Base-by-base conservation (phyloP, 352 stramenopile species). In the Globisporangium middletonii region DNA sequence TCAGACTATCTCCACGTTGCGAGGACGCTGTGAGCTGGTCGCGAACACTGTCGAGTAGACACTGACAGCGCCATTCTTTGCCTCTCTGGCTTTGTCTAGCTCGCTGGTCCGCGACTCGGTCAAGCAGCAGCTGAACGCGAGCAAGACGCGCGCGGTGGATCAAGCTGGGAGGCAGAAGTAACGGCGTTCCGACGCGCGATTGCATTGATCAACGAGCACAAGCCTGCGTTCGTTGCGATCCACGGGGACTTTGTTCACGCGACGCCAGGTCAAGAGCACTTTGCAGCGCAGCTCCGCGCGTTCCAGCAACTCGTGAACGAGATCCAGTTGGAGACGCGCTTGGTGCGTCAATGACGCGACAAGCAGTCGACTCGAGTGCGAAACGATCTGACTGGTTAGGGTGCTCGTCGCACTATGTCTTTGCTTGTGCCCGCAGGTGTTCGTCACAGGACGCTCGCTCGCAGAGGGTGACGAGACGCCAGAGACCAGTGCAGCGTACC, bases 281-380 rank as follows among this genome's bases (percentile, higher is more conserved):
- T 82, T 41, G 42, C 50, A 13, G 69, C 66, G 0, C 73, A 92
- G 63, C 43, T 85, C n/a, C 27, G 46, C 59, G 59, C 65, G 15
- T 88, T 90, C 55, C 79, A 90, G 43, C 55, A 77, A 11, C 59
- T 90, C 8, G 48, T 91, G n/a, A 83, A 81, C 55, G 63, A 80
- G 55, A 79, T 95, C 42, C 63, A 69, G 37, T 65, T 68, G 0
- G 62, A 82, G 59, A 67, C 84, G 44, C 79, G 72, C 7, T 55
- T 94, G 67, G 84, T 94, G 69, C 23, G 65, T 50, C 1, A 9
- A 11, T 46, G 30, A 23, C 47, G 15, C 5, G 19, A 28, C 18
- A 5, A 11, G 33, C 33, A 7, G 7, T 9, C 30, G 30, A 35
- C 30, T 9, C 16, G 8, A 47, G n/a, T 12, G 33, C 33, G 4